Evolutionary conservation across 805 yeast species (phyloP).

Genomic region (Starmera pachycereana): DNA sequence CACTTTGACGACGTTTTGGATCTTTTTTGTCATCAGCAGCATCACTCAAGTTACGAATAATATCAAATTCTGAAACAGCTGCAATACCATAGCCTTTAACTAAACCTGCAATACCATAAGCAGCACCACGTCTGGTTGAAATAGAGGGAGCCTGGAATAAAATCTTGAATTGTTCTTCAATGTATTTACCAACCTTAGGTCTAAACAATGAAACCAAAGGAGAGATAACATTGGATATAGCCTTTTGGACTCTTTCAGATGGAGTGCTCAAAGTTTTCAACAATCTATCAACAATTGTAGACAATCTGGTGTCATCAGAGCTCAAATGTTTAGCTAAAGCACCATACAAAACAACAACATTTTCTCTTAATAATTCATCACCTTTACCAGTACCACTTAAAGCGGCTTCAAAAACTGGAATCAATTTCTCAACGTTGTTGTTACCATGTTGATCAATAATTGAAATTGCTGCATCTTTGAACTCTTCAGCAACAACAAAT

Average conservation of each 20-base stretch:
- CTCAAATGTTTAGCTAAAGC: conserved; percentile 79
- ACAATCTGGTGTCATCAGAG: conserved; percentile 53
- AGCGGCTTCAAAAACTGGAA: conserved; percentile 71
- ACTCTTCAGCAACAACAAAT: conserved; percentile 61
- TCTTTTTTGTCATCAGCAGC: conserved; percentile 86
- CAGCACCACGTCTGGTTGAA: conserved; percentile 74
- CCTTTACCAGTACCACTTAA: conserved; percentile 28
- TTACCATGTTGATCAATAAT: conserved; percentile 61
- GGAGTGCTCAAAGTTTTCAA: conserved; percentile 74
- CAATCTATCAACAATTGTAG: conserved; percentile 55
- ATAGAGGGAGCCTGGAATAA: conserved; percentile 41
- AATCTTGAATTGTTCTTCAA: conserved; percentile 49
- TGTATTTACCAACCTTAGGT: conserved; percentile 37
- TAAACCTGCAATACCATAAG: conserved; percentile 91
- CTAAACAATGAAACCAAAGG: conserved; percentile 61
- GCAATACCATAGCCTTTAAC: conserved; percentile 84
- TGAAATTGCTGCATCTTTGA: conserved; percentile 82
- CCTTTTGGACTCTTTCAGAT: conserved; percentile 81
- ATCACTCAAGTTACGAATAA: conserved; percentile 62
- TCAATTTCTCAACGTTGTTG: conserved; percentile 55
- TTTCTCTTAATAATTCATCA: conserved; percentile 61
- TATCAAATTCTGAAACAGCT: conserved; percentile 63
- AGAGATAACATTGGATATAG: conserved; percentile 77
- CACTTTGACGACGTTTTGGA: conserved; percentile 71
- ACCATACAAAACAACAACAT: conserved; percentile 82